Evolutionary conservation across 257 asterid species (phyloP).

Genomic region (Voacanga thouarsii): DNA sequence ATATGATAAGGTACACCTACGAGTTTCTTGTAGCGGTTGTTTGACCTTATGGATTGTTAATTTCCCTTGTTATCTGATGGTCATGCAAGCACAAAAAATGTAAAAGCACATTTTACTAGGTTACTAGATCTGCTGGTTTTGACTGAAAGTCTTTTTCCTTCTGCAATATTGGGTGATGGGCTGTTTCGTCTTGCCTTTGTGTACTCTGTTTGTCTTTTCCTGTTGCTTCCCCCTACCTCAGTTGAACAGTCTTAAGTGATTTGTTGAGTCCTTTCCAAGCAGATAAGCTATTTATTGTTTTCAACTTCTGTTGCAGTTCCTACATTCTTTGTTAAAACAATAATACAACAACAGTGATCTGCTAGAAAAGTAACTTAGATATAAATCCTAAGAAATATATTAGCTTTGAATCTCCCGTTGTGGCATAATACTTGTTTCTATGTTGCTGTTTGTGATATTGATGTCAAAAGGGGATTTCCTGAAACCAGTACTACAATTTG

Average conservation of each 20-base stretch:
- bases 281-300: not conserved
- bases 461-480: not conserved
- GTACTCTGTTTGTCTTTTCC: not conserved
- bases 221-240: not conserved
- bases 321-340: not conserved
- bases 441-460: not conserved
- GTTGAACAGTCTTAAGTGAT: not conserved
- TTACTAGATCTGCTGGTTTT: not conserved
- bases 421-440: not conserved
- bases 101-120: not conserved
- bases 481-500: not conserved
- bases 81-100: not conserved
- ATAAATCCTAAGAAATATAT: not conserved
- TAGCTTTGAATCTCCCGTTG: not conserved
- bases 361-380: not conserved
- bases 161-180: not conserved
- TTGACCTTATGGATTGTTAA: not conserved
- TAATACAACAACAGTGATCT: not conserved
- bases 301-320: not conserved
- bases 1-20: constrained; percentile 60
- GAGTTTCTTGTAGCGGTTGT: not conserved
- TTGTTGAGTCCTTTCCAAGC: not conserved
- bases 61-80: not conserved
- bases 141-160: not conserved
- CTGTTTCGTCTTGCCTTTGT: not conserved